These are phyloP conservation scores for Moniliophthora roreri DNA, from an alignment of 1,284 basidiomycete species.

Conservation along the genomic window DNA sequence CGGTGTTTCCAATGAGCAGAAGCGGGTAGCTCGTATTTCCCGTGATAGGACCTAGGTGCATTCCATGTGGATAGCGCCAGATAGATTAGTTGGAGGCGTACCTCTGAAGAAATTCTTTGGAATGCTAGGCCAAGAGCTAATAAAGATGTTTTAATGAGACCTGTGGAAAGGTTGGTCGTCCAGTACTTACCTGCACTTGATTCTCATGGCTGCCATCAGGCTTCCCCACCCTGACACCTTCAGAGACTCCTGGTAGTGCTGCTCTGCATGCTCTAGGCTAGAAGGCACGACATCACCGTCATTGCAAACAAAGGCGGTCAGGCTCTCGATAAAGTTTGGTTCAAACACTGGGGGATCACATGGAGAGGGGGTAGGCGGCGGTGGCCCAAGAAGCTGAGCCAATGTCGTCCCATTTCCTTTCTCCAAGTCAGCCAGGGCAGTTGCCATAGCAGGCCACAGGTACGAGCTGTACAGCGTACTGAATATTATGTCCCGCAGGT, in stretches of 20 bases:
- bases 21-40: conserved; percentile 23
- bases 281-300: conserved; percentile 35
- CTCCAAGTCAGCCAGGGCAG: conserved; percentile 37
- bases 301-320: conserved; percentile 35
- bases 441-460: conserved; percentile 31
- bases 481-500: conserved; percentile 31
- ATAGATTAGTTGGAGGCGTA: conserved; percentile 5
- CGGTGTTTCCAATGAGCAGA: conserved; percentile 20
- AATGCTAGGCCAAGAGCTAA: conserved; percentile 5
- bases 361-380: not conserved
- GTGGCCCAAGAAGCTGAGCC: conserved; percentile 18
- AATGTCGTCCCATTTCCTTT: conserved; percentile 30
- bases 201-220: not conserved
- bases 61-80: not conserved
- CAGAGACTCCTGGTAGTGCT: conserved; percentile 27
- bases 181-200: not conserved
- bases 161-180: not conserved
- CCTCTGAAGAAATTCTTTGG: conserved; percentile 33
- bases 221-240: not conserved
- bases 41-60: conserved; percentile 15
- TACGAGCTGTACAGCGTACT: conserved; percentile 33
- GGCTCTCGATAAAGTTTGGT: conserved; percentile 29
- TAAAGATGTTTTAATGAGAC: not conserved
- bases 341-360: conserved; percentile 8
- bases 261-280: conserved; percentile 26